Evolutionary conservation across 2,329 filamentous ascomycete species (phyloP), one percentile per base, ranked within the genome.

Genomic region (Orbilia ellipsospora): DNA sequence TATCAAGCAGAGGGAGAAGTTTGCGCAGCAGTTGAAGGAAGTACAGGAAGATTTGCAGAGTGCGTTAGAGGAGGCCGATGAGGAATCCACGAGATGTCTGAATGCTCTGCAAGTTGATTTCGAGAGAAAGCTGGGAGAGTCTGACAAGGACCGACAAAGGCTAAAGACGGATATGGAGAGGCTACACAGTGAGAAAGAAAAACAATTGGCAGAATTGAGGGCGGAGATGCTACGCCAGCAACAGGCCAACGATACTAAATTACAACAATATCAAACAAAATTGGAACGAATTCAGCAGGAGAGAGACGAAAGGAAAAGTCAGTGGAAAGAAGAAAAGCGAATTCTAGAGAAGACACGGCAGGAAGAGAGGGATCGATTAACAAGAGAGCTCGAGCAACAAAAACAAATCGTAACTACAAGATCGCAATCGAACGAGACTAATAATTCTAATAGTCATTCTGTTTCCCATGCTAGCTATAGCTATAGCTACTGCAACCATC

Each of bases 1-100:
- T 18, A n/a, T 48, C 44, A 48, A 48, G 44, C 44, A 48, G 44
- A n/a, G 44, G 15, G 44, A 48, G 44, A 48, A 18, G 44, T 48
- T 48, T 48, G 44, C 44, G 15, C 44, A 18, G 13, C 44, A 48
- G 8, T 48, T 48, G 10, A 48, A 48, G 8, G 44, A 48, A 13
- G 44, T 48, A 4, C 44, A 48, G 44, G 44, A n/a, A 18, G 44
- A 48, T 48, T n/a, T 48, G 44, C 7, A 48, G 16, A 48, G 10
- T 48, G 44, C 44, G 44, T 18, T 48, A 18, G 44, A 48, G 15
- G 44, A 48, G 13, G 44, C 44, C 3, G 44, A 48, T 18, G 44
- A 48, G 16, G 44, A 48, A 13, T 48, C 44, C 44, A 18, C 44
- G 44, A n/a, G 44, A 48, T 48, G 15, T 18, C 8, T 48, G 44